These are phyloP conservation scores for Komagataella ulmi DNA, from an alignment of 805 yeast species.

Conservation along the genomic window DNA sequence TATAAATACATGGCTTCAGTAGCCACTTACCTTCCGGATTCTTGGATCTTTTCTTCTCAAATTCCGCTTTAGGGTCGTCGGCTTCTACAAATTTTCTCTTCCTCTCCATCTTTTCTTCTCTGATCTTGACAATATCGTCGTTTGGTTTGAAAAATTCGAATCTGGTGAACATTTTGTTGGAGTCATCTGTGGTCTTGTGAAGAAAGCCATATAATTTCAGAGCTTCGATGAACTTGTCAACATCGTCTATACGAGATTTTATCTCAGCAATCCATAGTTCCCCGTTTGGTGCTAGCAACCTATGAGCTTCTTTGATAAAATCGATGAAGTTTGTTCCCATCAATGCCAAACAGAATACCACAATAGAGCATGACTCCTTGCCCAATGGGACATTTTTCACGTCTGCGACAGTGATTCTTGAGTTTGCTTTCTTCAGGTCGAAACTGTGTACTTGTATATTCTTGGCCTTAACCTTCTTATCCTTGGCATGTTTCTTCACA, in stretches of 20 bases:
- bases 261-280: slow-evolving; percentile 97
- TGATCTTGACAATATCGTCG: slow-evolving; percentile 47
- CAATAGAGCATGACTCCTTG: slow-evolving; percentile 71
- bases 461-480: slow-evolving; percentile 10
- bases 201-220: slow-evolving; percentile 73
- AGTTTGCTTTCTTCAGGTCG: slow-evolving; percentile 82
- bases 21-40: slow-evolving; percentile 78
- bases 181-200: slow-evolving; percentile 77
- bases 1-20: slow-evolving; percentile 91
- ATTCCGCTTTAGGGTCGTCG: slow-evolving; percentile 47
- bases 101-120: slow-evolving; percentile 46
- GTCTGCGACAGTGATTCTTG: slow-evolving; percentile 92
- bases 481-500: slow-evolving; percentile 23
- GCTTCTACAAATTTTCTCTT: slow-evolving; percentile 58
- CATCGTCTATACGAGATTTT: slow-evolving; percentile 78
- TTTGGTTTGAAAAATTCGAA: slow-evolving; percentile 91
- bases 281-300: slow-evolving; percentile 82
- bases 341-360: slow-evolving; percentile 84
- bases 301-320: slow-evolving; percentile 78
- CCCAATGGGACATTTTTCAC: slow-evolving; percentile 78
- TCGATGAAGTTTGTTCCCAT: slow-evolving; percentile 97
- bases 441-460: slow-evolving; percentile 70
- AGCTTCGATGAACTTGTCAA: slow-evolving; percentile 62
- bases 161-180: slow-evolving; percentile 86
- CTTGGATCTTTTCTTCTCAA: slow-evolving; percentile 38